These are phyloP conservation scores for Lavandula angustifolia DNA, from an alignment of 257 asterid species.

Conservation along the genomic window DNA sequence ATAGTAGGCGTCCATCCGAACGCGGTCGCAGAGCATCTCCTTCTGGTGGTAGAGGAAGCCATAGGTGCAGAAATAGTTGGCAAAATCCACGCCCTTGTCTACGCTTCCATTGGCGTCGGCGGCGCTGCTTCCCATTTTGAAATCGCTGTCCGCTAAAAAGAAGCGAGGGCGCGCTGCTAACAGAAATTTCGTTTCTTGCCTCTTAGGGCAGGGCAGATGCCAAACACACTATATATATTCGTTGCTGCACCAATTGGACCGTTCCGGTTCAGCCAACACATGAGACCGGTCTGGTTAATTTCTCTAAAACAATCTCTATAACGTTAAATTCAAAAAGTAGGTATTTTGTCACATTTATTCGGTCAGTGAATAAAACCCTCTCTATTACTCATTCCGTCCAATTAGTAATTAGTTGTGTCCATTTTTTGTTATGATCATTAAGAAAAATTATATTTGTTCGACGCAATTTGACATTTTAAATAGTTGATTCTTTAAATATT, in stretches of 20 bases:
- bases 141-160: slow-evolving; percentile 1
- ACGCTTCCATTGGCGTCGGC: slow-evolving; percentile 44
- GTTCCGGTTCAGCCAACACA: background rate
- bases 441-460: no score
- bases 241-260: slow-evolving; percentile 26
- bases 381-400: no score
- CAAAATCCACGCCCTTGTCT: slow-evolving; percentile 90
- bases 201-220: slow-evolving; percentile 38
- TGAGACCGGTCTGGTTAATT: slow-evolving; percentile 1
- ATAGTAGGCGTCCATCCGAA: slow-evolving; percentile 97
- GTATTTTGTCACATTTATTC: no score
- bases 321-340: no score
- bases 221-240: slow-evolving; percentile 1
- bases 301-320: no score
- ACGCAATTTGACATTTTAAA: no score
- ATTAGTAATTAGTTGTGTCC: no score
- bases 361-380: no score
- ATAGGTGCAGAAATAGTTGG: slow-evolving; percentile 95
- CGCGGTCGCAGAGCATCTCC: slow-evolving; percentile 97
- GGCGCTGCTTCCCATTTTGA: slow-evolving; percentile 59
- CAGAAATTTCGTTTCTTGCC: background rate
- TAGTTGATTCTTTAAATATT: no score
- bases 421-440: no score
- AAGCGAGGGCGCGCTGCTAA: background rate
- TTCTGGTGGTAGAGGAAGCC: slow-evolving; percentile 96